phyloP scores from a whole-genome alignment of 2,329 filamentous ascomycete genomes.

The Trichoderma pleuroti region DNA sequence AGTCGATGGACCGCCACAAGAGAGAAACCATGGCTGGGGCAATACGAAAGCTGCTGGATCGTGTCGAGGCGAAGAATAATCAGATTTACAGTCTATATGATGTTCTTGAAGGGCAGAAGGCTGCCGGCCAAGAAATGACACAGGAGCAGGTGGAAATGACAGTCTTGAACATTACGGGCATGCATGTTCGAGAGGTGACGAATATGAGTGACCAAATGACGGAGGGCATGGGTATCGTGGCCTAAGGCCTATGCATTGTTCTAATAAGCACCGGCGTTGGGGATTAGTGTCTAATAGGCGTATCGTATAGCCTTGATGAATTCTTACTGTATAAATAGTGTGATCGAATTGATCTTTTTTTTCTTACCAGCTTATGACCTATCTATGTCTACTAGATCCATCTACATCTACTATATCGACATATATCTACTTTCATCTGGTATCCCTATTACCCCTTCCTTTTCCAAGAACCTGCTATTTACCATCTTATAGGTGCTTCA shows the following conservation, averaged over 20 bases:
- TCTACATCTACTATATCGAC: not conserved
- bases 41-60: conserved; percentile 59
- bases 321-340: not conserved
- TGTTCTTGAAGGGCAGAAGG: conserved; percentile 76
- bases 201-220: conserved; percentile 39
- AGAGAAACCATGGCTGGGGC: conserved; percentile 58
- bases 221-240: conserved; percentile 41
- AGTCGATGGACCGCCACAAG: conserved; percentile 61
- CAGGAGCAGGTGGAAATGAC: conserved; percentile 63
- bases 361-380: not conserved
- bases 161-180: conserved; percentile 51
- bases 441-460: not conserved
- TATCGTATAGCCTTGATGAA: not conserved
- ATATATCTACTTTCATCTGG: not conserved
- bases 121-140: conserved; percentile 58
- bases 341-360: not conserved
- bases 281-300: not conserved
- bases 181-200: conserved; percentile 42
- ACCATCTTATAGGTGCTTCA: not conserved
- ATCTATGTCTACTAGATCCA: not conserved
- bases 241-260: conserved; percentile 22
- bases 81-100: conserved; percentile 83
- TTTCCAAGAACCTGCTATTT: not conserved
- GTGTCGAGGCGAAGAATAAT: conserved; percentile 69
- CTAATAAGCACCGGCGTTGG: not conserved